Evolutionary conservation across 177 flowering plant genomes (phyloP).

Genomic region (Vitis hybrid): DNA sequence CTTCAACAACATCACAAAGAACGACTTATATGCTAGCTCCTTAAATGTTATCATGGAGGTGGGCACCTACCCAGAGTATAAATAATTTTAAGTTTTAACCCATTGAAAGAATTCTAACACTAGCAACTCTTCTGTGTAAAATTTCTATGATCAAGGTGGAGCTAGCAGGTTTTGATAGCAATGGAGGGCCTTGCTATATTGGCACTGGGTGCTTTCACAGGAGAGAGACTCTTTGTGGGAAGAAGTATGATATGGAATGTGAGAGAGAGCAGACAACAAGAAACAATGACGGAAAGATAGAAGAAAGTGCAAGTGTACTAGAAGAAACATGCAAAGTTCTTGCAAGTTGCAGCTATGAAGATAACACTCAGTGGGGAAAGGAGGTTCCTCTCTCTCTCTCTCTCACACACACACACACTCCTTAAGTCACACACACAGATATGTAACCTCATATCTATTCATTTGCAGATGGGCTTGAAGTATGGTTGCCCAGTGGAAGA

Average conservation of each 20-base stretch:
- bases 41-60: too few species aligned
- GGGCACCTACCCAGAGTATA: too few species aligned
- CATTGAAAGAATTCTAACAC: too few species aligned
- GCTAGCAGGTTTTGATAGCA: conserved; percentile 28
- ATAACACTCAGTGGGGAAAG: conserved; percentile 42
- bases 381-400: conserved; percentile 18
- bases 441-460: background rate
- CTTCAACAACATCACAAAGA: conserved; percentile 2
- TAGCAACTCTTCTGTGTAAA: background rate
- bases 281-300: background rate
- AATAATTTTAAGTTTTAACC: too few species aligned
- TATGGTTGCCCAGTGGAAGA: conserved; percentile 46
- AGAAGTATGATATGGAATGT: conserved; percentile 12
- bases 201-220: conserved; percentile 47
- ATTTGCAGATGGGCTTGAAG: conserved; percentile 41
- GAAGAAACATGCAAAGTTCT: conserved; percentile 32
- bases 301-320: conserved; percentile 21
- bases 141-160: conserved; percentile 27
- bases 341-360: conserved; percentile 35
- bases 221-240: conserved; percentile 34
- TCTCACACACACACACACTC: background rate
- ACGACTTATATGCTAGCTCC: too few species aligned
- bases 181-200: conserved; percentile 34
- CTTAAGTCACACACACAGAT: background rate
- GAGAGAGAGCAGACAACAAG: conserved; percentile 11